These are phyloP conservation scores for Boletus sp. DNA, from an alignment of 768 basidiomycete species.

Conservation along the genomic window DNA sequence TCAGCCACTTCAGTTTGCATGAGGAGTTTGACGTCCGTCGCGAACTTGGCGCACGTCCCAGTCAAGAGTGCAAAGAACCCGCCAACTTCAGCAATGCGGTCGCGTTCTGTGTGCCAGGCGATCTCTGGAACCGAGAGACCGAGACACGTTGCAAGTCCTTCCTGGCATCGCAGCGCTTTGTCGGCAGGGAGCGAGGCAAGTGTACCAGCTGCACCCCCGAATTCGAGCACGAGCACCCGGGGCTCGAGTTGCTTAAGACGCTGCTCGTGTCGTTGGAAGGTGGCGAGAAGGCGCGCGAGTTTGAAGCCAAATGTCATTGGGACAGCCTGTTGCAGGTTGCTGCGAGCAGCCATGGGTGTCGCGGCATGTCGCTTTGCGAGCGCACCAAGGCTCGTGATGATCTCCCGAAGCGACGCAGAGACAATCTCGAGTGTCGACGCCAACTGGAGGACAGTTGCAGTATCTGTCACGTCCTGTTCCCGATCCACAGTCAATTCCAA, in stretches of 20 bases:
- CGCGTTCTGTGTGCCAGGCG: constrained; percentile 42
- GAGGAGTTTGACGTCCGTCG: constrained; percentile 42
- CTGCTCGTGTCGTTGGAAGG: constrained; percentile 39
- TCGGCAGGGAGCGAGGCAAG: constrained; percentile 42
- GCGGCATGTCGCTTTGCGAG: constrained; percentile 32
- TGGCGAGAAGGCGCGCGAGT: constrained; percentile 41
- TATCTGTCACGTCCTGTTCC: constrained; percentile 46
- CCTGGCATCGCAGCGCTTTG: constrained; percentile 27
- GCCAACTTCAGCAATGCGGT: constrained; percentile 42
- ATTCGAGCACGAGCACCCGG: constrained; percentile 41
- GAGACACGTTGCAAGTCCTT: constrained; percentile 17
- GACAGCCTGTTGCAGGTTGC: constrained; percentile 48
- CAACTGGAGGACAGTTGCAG: constrained; percentile 42
- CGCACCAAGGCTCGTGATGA: constrained; percentile 27
- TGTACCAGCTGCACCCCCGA: constrained; percentile 46
- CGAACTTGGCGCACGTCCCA: constrained; percentile 45
- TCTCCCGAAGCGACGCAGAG: constrained; percentile 26
- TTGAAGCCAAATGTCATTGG: constrained; percentile 48
- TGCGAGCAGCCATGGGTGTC: constrained; percentile 45
- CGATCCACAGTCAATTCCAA: background rate
- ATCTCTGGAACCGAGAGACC: constrained; percentile 26
- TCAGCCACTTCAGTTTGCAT: constrained; percentile 49
- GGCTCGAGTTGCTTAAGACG: constrained; percentile 36
- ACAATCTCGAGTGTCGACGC: constrained; percentile 37
- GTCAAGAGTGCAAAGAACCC: constrained; percentile 43